phyloP scores from a whole-genome alignment of 345 rosid genomes.

The Dimocarpus longan region DNA sequence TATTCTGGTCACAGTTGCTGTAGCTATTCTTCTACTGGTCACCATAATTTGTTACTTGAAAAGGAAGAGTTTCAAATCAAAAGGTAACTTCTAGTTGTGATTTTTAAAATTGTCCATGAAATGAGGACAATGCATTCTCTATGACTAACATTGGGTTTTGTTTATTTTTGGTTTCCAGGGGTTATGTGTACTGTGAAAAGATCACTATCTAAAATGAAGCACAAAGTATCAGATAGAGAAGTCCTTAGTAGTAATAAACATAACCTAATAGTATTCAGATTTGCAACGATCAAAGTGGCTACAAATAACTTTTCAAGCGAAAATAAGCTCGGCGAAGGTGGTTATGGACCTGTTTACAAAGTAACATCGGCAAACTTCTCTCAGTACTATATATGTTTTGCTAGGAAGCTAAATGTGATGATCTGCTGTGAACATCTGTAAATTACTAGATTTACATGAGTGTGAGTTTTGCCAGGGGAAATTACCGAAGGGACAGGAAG shows the following conservation, averaged over 20 bases:
- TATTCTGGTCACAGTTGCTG: neutral
- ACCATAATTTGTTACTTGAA: neutral
- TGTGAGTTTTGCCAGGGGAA: slow-evolving; percentile 18
- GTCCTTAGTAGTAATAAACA: neutral
- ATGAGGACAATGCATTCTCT: no score
- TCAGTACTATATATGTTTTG: neutral
- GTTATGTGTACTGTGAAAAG: neutral
- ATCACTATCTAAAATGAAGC: slow-evolving; percentile 5
- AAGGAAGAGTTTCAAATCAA: neutral
- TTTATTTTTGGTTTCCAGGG: no score
- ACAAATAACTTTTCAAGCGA: slow-evolving; percentile 24
- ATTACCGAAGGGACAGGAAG: slow-evolving; percentile 25
- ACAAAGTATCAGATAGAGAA: neutral
- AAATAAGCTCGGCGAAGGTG: slow-evolving; percentile 28
- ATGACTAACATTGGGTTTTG: no score
- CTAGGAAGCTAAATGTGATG: neutral
- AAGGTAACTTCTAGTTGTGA: no score
- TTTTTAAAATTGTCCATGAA: no score
- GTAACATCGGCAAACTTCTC: neutral
- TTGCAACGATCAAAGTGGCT: slow-evolving; percentile 10
- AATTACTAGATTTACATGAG: neutral
- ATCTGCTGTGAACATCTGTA: no score
- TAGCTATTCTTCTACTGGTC: slow-evolving; percentile 1
- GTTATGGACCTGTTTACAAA: slow-evolving; percentile 32
- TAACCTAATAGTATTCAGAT: slow-evolving; percentile 19